Base-by-base conservation (phyloP, 371 early-diverging fungal species). In the Syncephalis plumigaleata region DNA sequence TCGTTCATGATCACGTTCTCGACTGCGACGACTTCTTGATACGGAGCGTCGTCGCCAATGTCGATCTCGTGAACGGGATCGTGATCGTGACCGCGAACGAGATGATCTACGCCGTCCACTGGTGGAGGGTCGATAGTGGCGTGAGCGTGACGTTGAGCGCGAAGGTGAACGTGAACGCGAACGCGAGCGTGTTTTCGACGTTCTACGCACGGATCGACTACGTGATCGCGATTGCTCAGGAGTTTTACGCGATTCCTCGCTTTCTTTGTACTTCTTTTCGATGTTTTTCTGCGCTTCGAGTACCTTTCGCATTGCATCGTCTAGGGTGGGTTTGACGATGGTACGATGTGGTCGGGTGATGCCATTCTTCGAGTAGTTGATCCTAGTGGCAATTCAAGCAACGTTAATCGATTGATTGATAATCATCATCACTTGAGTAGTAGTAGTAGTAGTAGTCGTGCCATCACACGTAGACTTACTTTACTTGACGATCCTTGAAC, bases 361-460 rank as follows among this genome's bases (percentile, higher is more conserved):
- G 0, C 77, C 66, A 49, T 77, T 75, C 53, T 78, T 79, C 4
- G 77, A 73, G 44, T 66, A 73, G 40, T 73, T 77, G 9, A 79
- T 71, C 52, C 68, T 70, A 42, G 16, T 7, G 31, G 25, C 46
- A 44, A 50, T 11, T 9, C 17, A 31, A 18, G 20, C 15, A 4
- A 39, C 16, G 36, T 47, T 44, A 50, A 31, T 43, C 16, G 18
- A 0, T 50, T 21, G n/a, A 52, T 36, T 37, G 44, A 16, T 11
- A 40, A 16, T 11, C 16, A 44, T 11, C 11, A 44, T 11, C 15
- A n/a, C n/a, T n/a, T n/a, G n/a, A n/a, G n/a, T n/a, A n/a, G n/a
- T n/a, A n/a, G n/a, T n/a, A n/a, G n/a, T n/a, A n/a, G n/a, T n/a
- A n/a, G n/a, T n/a, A n/a, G n/a, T n/a, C n/a, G n/a, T n/a, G n/a